phyloP scores from a whole-genome alignment of 148 eudicot species.

The Silene latifolia region DNA sequence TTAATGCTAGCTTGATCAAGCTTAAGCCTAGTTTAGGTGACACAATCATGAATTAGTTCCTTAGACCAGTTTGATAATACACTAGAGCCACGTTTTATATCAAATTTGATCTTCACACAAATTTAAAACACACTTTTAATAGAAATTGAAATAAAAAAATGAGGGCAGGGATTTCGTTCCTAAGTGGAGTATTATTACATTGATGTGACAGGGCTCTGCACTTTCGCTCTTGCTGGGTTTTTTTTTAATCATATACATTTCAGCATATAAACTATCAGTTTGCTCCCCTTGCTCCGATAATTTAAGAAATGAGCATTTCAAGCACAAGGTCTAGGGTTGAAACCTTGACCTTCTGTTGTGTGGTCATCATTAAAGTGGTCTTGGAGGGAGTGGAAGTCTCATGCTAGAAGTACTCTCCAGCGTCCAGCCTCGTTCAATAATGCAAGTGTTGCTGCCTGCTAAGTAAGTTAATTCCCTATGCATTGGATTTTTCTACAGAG shows the following conservation, averaged over 20 bases:
- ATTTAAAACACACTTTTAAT: no score
- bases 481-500: constrained; percentile 41
- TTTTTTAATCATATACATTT: no score
- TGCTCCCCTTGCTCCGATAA: no score
- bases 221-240: no score
- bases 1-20: not conserved
- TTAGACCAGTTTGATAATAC: not conserved
- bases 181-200: no score
- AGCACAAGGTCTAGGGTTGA: not conserved
- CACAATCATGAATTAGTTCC: not conserved
- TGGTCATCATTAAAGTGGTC: not conserved
- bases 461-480: not conserved
- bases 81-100: not conserved
- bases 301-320: no score
- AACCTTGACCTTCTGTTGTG: not conserved
- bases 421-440: no score
- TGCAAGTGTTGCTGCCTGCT: not conserved
- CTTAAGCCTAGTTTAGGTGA: not conserved
- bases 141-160: no score
- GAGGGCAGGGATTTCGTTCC: no score
- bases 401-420: not conserved
- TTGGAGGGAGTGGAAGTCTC: not conserved
- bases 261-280: no score
- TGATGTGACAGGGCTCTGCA: no score
- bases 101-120: no score